These are phyloP conservation scores for Eucalyptus marginata DNA, from an alignment of 345 rosid genomes.

Conservation along the genomic window DNA sequence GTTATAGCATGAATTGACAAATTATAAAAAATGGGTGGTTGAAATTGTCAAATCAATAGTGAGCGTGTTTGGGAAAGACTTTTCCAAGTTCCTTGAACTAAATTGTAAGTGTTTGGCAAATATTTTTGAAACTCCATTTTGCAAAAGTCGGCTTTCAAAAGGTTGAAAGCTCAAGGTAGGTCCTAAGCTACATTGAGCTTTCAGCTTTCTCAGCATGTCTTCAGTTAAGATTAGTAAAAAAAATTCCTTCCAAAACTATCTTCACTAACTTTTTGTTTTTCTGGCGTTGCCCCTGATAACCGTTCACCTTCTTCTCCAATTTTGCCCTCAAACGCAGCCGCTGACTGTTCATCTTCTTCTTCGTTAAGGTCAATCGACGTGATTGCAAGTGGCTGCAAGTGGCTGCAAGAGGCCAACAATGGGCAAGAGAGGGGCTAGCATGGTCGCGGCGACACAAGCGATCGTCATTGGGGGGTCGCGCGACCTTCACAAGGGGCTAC, in stretches of 20 bases:
- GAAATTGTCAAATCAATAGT: neutral
- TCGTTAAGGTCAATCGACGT: fast-evolving
- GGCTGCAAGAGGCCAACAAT: fast-evolving
- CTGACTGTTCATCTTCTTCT: too few species aligned
- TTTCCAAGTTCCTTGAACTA: too few species aligned
- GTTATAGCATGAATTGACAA: neutral
- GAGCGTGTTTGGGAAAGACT: neutral
- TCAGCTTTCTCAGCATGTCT: fast-evolving
- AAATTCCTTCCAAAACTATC: too few species aligned
- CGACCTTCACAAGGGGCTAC: fast-evolving
- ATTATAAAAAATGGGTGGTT: neutral
- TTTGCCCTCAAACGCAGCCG: too few species aligned
- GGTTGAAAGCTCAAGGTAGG: fast-evolving
- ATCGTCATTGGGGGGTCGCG: fast-evolving
- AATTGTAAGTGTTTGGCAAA: too few species aligned
- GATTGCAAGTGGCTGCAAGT: fast-evolving
- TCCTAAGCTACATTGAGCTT: fast-evolving
- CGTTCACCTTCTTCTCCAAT: too few species aligned
- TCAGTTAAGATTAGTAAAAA: fast-evolving
- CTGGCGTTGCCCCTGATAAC: too few species aligned
- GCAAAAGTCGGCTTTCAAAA: too few species aligned
- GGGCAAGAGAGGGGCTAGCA: too few species aligned
- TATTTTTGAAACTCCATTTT: too few species aligned
- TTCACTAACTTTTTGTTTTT: too few species aligned
- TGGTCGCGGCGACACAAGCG: too few species aligned